Conservation (phyloP, 805 yeast genomes). For the Cyberlindnera petersonii region DNA sequence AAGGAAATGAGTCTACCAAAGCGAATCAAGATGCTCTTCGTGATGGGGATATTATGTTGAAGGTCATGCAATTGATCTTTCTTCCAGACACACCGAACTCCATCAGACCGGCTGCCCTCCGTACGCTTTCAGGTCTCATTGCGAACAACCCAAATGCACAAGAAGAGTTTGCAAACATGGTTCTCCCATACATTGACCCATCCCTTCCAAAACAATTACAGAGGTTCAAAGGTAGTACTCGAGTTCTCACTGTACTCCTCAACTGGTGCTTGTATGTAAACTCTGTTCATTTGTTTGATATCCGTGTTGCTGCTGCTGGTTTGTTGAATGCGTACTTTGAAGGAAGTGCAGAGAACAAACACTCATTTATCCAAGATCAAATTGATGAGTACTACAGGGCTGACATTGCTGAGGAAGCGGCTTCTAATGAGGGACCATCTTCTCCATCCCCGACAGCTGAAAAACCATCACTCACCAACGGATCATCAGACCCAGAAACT, state of each 20-base stretch:
- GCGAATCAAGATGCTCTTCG: slow-evolving; percentile 59
- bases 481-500: background rate
- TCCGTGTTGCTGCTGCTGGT: slow-evolving; percentile 67
- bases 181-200: slow-evolving; percentile 90
- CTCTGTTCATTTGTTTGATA: slow-evolving; percentile 80
- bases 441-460: background rate
- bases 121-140: slow-evolving; percentile 75
- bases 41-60: slow-evolving; percentile 58
- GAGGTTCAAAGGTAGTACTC: slow-evolving; percentile 40
- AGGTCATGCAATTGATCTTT: slow-evolving; percentile 68
- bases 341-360: slow-evolving; percentile 58
- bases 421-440: background rate
- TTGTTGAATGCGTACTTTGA: slow-evolving; percentile 66
- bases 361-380: slow-evolving; percentile 65
- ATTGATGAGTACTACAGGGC: slow-evolving; percentile 39
- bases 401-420: slow-evolving; percentile 22
- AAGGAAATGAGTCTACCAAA: slow-evolving; percentile 63
- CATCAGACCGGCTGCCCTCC: slow-evolving; percentile 63
- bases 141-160: slow-evolving; percentile 66
- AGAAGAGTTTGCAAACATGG: slow-evolving; percentile 67
- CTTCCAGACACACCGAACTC: slow-evolving; percentile 57
- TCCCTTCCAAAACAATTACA: slow-evolving; percentile 39
- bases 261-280: slow-evolving; percentile 80
- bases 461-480: background rate
- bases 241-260: slow-evolving; percentile 69